These are phyloP conservation scores for Davidsoniella virescens DNA, from an alignment of 2,329 filamentous ascomycete species.

Conservation along the genomic window DNA sequence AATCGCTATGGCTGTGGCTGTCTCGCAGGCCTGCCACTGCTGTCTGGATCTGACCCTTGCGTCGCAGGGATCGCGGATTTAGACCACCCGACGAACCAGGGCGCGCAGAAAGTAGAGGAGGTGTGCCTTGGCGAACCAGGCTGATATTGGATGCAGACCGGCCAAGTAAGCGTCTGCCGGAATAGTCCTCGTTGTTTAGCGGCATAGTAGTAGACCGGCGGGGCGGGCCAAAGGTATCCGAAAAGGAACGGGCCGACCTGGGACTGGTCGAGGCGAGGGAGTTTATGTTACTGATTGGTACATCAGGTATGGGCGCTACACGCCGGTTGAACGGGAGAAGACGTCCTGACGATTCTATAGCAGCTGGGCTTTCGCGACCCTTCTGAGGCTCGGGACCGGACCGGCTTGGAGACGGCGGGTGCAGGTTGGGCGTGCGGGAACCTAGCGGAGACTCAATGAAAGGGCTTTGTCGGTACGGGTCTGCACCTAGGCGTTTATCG, in stretches of 20 bases:
- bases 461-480: slow-evolving; percentile 16
- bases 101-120: slow-evolving; percentile 34
- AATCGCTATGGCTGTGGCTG: slow-evolving; percentile 5
- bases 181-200: neutral
- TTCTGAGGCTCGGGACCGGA: slow-evolving; percentile 31
- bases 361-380: slow-evolving; percentile 13
- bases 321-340: slow-evolving; percentile 3
- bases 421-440: slow-evolving; percentile 23
- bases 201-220: slow-evolving; percentile 3
- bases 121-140: slow-evolving; percentile 34
- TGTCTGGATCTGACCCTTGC: too few relatives aligned
- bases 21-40: slow-evolving; percentile 54
- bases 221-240: slow-evolving; percentile 19
- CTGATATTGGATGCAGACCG: slow-evolving; percentile 35
- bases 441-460: slow-evolving; percentile 18
- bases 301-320: neutral
- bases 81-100: slow-evolving; percentile 48
- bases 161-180: neutral
- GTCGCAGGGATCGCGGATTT: slow-evolving; percentile 42
- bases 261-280: neutral
- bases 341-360: neutral
- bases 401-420: slow-evolving; percentile 23
- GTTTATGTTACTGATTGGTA: neutral
- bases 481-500: slow-evolving; percentile 16
- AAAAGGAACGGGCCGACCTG: slow-evolving; percentile 22